Conservation (phyloP, 176 grass and related monocot genomes). For the Oryza longistaminata region DNA sequence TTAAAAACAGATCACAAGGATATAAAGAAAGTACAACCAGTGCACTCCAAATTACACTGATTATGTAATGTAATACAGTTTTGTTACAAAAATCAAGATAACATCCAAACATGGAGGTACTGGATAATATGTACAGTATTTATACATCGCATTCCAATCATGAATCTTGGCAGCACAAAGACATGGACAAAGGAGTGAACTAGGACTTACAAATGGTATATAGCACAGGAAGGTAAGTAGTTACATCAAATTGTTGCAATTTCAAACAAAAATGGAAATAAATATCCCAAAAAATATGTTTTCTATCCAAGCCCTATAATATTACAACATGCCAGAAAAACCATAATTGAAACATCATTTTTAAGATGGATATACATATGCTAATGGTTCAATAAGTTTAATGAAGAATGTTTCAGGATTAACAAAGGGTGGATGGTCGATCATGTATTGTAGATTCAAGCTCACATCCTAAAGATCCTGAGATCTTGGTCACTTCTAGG, state of each 20-base stretch:
- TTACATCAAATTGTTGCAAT: not conserved
- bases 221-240: not conserved
- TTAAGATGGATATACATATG: not conserved
- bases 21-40: not conserved
- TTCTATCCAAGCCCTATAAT: not conserved
- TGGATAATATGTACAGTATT: not conserved
- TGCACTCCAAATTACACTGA: not conserved
- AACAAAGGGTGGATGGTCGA: too few species aligned
- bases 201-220: not conserved
- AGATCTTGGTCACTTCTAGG: too few species aligned
- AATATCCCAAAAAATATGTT: constrained; percentile 16
- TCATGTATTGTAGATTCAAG: too few species aligned
- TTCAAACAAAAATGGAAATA: not conserved
- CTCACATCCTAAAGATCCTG: too few species aligned
- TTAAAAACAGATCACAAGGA: not conserved
- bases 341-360: not conserved
- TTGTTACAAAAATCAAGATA: not conserved
- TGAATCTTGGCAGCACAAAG: not conserved
- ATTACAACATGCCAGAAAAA: not conserved
- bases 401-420: too few species aligned
- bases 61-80: not conserved
- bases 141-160: not conserved
- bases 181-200: not conserved
- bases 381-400: too few species aligned
- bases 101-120: not conserved